These are phyloP conservation scores for Thraustotheca clavata DNA, from an alignment of 352 stramenopile species.

Conservation along the genomic window DNA sequence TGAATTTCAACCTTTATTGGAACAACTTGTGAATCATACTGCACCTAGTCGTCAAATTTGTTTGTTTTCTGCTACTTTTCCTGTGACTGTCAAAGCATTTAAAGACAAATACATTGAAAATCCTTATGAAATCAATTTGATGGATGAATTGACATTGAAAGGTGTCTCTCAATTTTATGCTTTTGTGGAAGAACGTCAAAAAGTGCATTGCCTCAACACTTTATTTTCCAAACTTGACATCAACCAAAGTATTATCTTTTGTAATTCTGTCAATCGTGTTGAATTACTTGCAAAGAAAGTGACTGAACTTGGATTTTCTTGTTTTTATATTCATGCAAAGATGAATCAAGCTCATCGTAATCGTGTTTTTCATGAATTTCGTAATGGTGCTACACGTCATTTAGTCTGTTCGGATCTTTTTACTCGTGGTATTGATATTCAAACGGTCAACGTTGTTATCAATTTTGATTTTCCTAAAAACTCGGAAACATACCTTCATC, in stretches of 20 bases:
- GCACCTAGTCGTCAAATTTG: slow-evolving; percentile 96
- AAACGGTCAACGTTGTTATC: slow-evolving; percentile 99
- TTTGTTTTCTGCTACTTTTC: slow-evolving; percentile 99
- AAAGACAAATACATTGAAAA: slow-evolving; percentile 98
- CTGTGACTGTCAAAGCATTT: slow-evolving; percentile 98
- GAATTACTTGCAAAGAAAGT: slow-evolving; percentile 99
- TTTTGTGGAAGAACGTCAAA: slow-evolving; percentile 99
- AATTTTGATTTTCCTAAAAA: slow-evolving; percentile 99
- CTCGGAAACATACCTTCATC: slow-evolving; percentile 99
- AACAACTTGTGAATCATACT: slow-evolving; percentile 95
- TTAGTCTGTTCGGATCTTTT: slow-evolving; percentile 99
- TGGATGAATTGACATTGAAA: slow-evolving; percentile 98
- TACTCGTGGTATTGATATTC: slow-evolving; percentile 99
- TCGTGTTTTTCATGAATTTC: slow-evolving; percentile 99
- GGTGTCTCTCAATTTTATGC: slow-evolving; percentile 99
- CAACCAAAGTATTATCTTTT: slow-evolving; percentile 99
- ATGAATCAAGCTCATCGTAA: slow-evolving; percentile 99
- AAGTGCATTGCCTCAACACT: slow-evolving; percentile 99
- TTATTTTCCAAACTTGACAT: slow-evolving; percentile 99
- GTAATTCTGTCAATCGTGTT: slow-evolving; percentile 98
- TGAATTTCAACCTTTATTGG: slow-evolving; percentile 97
- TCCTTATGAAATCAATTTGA: slow-evolving; percentile 99
- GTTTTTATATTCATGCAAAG: slow-evolving; percentile 99
- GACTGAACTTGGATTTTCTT: slow-evolving; percentile 98
- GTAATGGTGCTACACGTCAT: slow-evolving; percentile 95